Evolutionary conservation across 345 rosid species (phyloP), one percentile per base, ranked within the genome.

Genomic region (Pseudoturritis turrita): DNA sequence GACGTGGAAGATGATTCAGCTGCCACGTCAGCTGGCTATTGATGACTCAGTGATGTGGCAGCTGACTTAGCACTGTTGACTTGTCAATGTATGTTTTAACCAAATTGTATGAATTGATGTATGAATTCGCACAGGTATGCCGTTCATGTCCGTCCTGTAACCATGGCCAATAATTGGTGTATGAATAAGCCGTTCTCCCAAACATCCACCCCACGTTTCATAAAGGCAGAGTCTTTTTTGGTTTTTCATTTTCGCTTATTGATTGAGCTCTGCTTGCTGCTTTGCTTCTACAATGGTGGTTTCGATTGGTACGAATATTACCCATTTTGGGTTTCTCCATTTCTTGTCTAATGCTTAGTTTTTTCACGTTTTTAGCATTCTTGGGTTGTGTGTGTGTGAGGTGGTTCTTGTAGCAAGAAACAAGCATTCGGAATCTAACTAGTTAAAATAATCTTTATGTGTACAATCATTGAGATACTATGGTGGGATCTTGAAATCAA

Each of bases 281-380:
- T 52, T 39, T 51, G 29, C 63, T 67, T 52, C 79, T 62, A 51
- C 70, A 75, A 75, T 75, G 79, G 70, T 44, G 74, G 31, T 68
- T 44, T 68, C 35, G 0, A 52, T 44, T 68, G 79, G 79, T 75
- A 60, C 21, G 43, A 12, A 14, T 22, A n/a, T 47, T 21, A 5
- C 44, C 37, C 17, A 3, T 17, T 54, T 49, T 28, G 58, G 25
- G 17, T 50, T 29, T 43, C 29, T 41, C 19, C 9, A 13, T 19
- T 21, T 35, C 7, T 31, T 47, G 13, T 13, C 12, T 43, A 29
- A 22, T 10, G 37, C 36, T 63, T 62, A 10, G 13, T 33, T n/a
- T 8, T 22, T 31, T 19, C 39, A 52, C 13, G 33, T 52, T 62
- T 45, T 28, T 39, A 21, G 47, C 18, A 10, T 62, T 71, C 39